Conservation (phyloP, 805 yeast species). For the Barnettozyma populi region DNA sequence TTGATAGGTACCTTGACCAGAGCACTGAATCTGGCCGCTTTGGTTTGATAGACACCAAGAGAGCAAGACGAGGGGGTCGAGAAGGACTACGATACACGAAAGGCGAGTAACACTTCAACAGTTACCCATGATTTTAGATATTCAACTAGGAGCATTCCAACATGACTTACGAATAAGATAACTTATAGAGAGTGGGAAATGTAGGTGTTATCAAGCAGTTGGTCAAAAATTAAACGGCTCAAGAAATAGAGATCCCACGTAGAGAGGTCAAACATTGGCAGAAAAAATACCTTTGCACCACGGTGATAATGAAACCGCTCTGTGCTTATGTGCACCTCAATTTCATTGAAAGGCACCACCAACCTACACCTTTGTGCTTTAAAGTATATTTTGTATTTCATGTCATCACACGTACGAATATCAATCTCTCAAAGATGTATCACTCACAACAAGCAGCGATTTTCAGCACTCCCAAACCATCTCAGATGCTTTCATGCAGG, state of each 20-base stretch:
- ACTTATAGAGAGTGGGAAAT: background rate
- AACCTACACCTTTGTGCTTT: background rate
- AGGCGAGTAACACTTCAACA: constrained; percentile 12
- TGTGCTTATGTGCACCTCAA: background rate
- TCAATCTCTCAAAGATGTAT: constrained; percentile 3
- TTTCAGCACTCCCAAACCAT: background rate
- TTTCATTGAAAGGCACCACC: background rate
- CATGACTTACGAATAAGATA: constrained; percentile 8
- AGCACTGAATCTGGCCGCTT: constrained; percentile 20
- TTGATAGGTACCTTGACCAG: constrained; percentile 28
- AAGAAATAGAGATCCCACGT: too few relatives aligned
- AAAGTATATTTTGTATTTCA: background rate
- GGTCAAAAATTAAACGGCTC: background rate
- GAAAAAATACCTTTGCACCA: too few relatives aligned
- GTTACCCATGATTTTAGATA: constrained; percentile 2
- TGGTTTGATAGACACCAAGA: background rate
- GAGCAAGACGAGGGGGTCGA: background rate
- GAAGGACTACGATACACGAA: background rate
- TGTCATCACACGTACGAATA: constrained; percentile 4
- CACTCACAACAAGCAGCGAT: background rate
- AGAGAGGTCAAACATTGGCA: too few relatives aligned
- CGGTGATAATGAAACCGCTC: background rate
- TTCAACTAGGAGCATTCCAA: constrained; percentile 9
- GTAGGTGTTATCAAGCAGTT: background rate
- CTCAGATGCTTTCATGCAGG: background rate